These are phyloP conservation scores for Suhomyces emberorum DNA, from an alignment of 805 yeast species.

Conservation along the genomic window DNA sequence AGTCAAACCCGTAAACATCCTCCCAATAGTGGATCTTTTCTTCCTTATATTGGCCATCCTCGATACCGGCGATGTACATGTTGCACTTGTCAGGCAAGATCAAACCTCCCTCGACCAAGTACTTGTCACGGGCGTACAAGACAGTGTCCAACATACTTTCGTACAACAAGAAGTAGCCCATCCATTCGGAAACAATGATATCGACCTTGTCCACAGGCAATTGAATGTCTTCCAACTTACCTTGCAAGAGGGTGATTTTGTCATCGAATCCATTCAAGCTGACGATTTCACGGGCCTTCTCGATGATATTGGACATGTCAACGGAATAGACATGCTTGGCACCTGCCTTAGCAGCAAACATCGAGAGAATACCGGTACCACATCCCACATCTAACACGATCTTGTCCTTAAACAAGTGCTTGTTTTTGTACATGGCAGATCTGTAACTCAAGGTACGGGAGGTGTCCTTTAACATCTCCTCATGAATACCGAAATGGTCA, in stretches of 20 bases:
- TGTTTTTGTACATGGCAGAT: slow-evolving; percentile 87
- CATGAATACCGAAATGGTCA: slow-evolving; percentile 97
- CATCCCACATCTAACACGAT: slow-evolving; percentile 97
- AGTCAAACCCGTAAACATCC: slow-evolving; percentile 95
- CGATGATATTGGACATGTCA: slow-evolving; percentile 95
- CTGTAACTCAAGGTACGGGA: slow-evolving; percentile 90
- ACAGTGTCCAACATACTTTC: slow-evolving; percentile 99
- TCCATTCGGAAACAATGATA: slow-evolving; percentile 96
- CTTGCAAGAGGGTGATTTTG: slow-evolving; percentile 83
- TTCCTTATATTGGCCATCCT: slow-evolving; percentile 86
- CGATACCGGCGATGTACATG: slow-evolving; percentile 87
- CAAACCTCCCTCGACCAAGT: slow-evolving; percentile 77
- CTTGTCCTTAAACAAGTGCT: slow-evolving; percentile 85
- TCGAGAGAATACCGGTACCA: slow-evolving; percentile 95
- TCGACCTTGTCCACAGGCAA: slow-evolving; percentile 88
- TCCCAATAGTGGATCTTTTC: slow-evolving; percentile 95
- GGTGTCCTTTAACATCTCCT: slow-evolving; percentile 96
- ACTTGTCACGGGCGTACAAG: slow-evolving; percentile 87
- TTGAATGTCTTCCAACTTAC: slow-evolving; percentile 89
- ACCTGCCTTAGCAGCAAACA: slow-evolving; percentile 99
- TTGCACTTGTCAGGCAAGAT: slow-evolving; percentile 93
- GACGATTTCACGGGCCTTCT: slow-evolving; percentile 89
- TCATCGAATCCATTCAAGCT: slow-evolving; percentile 79
- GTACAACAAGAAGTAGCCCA: slow-evolving; percentile 95
- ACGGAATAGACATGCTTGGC: slow-evolving; percentile 97